phyloP scores from a whole-genome alignment of 2,329 filamentous ascomycete genomes.

The Diaporthe helianthi region DNA sequence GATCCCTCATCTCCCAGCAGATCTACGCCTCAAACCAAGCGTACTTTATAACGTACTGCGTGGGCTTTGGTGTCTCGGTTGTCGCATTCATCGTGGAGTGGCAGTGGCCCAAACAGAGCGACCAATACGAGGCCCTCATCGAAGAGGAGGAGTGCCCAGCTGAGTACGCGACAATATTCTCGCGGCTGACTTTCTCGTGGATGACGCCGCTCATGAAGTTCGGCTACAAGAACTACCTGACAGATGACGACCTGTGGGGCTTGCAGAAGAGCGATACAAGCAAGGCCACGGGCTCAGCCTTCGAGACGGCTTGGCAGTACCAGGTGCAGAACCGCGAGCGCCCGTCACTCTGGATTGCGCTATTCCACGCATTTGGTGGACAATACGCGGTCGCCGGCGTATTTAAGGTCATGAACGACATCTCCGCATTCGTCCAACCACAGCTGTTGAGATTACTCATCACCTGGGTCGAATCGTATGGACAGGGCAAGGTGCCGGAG shows the following conservation, averaged over 20 bases:
- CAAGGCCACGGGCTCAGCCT: slow-evolving; percentile 70
- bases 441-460: slow-evolving; percentile 88
- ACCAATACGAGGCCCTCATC: slow-evolving; percentile 62
- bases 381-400: slow-evolving; percentile 82
- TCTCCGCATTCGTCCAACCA: slow-evolving; percentile 87
- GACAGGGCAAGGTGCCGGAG: slow-evolving; percentile 64
- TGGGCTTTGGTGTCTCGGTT: slow-evolving; percentile 73
- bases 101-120: slow-evolving; percentile 80
- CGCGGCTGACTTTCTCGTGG: slow-evolving; percentile 92
- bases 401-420: slow-evolving; percentile 89
- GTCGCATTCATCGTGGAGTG: slow-evolving; percentile 83
- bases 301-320: slow-evolving; percentile 78
- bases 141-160: slow-evolving; percentile 73
- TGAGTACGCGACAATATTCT: slow-evolving; percentile 94
- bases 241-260: slow-evolving; percentile 95
- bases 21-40: slow-evolving; percentile 69
- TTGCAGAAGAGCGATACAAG: slow-evolving; percentile 83
- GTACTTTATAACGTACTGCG: slow-evolving; percentile 80
- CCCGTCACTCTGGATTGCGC: slow-evolving; percentile 85
- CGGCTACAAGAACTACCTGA: slow-evolving; percentile 90
- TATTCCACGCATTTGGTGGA: slow-evolving; percentile 83
- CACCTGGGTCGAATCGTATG: slow-evolving; percentile 81
- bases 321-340: slow-evolving; percentile 73
- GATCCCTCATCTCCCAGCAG: slow-evolving; percentile 82
- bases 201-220: slow-evolving; percentile 98